phyloP scores from a whole-genome alignment of 352 stramenopile species.

The Pythium coloratum region DNA sequence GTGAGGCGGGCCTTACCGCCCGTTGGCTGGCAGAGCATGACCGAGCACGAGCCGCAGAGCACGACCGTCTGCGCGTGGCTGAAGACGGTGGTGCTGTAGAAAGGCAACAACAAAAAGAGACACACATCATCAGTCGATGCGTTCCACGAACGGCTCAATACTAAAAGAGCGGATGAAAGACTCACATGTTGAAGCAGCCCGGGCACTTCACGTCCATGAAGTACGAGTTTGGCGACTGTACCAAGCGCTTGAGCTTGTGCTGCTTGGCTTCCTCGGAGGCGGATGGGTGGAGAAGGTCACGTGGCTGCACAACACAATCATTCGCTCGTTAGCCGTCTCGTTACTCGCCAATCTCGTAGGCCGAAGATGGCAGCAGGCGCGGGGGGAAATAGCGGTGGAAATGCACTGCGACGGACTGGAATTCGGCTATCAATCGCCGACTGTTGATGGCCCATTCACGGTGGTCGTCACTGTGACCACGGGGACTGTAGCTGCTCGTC shows the following conservation, averaged over 20 bases:
- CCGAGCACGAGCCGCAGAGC: conserved; percentile 95
- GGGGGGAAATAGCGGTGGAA: background rate
- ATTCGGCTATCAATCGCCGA: background rate
- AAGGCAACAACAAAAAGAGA: background rate
- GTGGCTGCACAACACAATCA: conserved; percentile 39
- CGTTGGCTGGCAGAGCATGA: conserved; percentile 98
- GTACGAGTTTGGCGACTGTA: conserved; percentile 99
- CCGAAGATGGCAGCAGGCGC: no score
- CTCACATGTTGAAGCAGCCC: conserved; percentile 99
- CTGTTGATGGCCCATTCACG: background rate
- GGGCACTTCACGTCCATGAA: conserved; percentile 99
- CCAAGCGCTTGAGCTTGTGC: conserved; percentile 99
- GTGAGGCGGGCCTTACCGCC: conserved; percentile 97
- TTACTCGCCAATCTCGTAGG: background rate
- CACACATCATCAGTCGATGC: background rate
- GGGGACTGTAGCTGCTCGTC: background rate
- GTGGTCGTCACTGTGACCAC: background rate
- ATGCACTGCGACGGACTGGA: background rate
- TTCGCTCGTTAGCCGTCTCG: conserved; percentile 17
- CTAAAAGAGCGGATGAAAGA: background rate
- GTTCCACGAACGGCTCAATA: no score
- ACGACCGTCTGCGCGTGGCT: conserved; percentile 98
- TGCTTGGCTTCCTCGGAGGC: conserved; percentile 94
- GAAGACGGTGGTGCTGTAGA: conserved; percentile 96
- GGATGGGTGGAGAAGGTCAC: conserved; percentile 98